Evolutionary conservation across 768 basidiomycete genomes (phyloP).

Genomic region (Floccularia luteovirens): DNA sequence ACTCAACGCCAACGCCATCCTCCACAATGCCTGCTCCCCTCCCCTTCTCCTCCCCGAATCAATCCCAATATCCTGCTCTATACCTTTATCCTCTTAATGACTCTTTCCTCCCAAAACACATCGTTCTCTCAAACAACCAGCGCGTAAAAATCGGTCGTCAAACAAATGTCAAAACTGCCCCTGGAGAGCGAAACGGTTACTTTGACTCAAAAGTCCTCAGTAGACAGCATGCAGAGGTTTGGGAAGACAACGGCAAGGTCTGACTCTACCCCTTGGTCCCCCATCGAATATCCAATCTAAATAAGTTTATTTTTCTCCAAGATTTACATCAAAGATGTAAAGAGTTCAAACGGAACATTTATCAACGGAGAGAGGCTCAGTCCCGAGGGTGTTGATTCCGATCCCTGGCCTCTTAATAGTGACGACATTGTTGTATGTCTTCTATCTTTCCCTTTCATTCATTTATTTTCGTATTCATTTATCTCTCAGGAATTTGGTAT

Average conservation of each 20-base stretch:
- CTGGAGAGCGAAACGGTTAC: conserved; percentile 89
- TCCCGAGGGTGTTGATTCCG: conserved; percentile 82
- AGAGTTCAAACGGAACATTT: conserved; percentile 97
- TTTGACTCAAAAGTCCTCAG: conserved; percentile 95
- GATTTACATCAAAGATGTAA: conserved; percentile 98
- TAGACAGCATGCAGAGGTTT: conserved; percentile 96
- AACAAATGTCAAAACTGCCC: conserved; percentile 92
- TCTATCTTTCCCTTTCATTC: conserved; percentile 3
- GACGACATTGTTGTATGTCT: conserved; percentile 88
- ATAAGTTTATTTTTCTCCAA: conserved; percentile 20
- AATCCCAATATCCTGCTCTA: conserved; percentile 31
- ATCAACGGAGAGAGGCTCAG: conserved; percentile 94
- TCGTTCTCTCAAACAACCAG: conserved; percentile 60
- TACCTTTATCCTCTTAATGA: conserved; percentile 91
- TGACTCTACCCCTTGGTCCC: conserved; percentile 10
- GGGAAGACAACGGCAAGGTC: conserved; percentile 88
- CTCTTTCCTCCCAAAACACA: conserved; percentile 91
- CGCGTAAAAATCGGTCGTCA: conserved; percentile 91
- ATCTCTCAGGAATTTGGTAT: conserved; percentile 88
- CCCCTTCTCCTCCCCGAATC: neutral
- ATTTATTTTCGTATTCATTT: conserved; percentile 8
- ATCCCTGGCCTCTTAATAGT: conserved; percentile 88
- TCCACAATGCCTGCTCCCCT: neutral
- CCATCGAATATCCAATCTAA: too few relatives aligned
- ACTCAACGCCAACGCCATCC: too few relatives aligned